Percentiles rank a stretch among this genome's conserved stretches.
Evolutionary conservation across 2,329 filamentous ascomycete genomes (phyloP).

Genomic region (Cytospora chrysosperma): DNA sequence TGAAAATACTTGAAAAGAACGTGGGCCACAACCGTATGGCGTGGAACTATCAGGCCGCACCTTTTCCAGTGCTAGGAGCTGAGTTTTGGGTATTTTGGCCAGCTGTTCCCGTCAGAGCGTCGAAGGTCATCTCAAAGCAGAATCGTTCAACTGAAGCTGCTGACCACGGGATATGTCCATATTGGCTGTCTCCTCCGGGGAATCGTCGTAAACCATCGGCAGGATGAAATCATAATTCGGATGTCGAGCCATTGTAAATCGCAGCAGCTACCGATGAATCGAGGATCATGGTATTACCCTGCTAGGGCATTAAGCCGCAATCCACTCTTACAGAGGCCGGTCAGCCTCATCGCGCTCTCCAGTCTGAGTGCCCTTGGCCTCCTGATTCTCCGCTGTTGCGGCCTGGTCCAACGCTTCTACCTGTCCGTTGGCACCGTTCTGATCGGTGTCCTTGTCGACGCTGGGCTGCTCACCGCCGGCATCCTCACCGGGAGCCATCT

Average conservation of each 20-base stretch:
- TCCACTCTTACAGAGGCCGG: not conserved
- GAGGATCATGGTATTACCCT: not conserved
- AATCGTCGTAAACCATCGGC: not conserved
- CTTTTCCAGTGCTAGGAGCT: not conserved
- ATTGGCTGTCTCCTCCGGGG: not conserved
- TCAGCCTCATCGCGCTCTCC: not conserved
- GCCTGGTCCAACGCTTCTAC: not conserved
- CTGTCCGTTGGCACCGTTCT: slow-evolving; percentile 1
- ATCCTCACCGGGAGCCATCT: slow-evolving; percentile 12
- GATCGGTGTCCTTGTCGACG: not conserved
- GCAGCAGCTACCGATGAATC: not conserved
- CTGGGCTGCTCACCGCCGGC: not conserved
- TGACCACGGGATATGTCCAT: not conserved
- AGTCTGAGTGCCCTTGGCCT: not conserved
- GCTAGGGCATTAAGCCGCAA: not conserved
- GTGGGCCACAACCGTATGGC: not conserved
- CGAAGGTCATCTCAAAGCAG: slow-evolving; percentile 12
- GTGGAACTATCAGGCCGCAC: not conserved
- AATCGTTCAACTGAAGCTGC: not conserved
- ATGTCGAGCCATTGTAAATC: too few species aligned
- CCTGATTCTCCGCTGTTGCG: not conserved
- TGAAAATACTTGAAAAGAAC: not conserved
- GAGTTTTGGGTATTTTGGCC: not conserved
- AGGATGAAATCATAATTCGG: too few species aligned
- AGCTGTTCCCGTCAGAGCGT: not conserved